Conservation (phyloP, 2,329 filamentous ascomycete genomes). For the Botrytis medusae region DNA sequence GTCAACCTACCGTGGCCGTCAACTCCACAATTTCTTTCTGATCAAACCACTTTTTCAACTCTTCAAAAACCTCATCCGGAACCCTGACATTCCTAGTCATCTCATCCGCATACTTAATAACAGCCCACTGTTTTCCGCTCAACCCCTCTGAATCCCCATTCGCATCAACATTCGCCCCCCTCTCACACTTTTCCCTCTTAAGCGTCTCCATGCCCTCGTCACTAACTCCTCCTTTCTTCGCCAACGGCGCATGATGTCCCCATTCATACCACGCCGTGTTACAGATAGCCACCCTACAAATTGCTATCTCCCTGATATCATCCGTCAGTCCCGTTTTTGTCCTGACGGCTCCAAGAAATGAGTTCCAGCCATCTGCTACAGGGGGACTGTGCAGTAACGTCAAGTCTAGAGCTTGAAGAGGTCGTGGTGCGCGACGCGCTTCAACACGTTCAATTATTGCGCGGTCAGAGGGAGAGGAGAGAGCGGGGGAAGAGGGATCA, state of each 20-base stretch:
- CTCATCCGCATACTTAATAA: constrained; percentile 74
- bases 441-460: constrained; percentile 63
- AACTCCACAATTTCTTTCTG: constrained; percentile 79
- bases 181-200: constrained; percentile 18
- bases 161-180: constrained; percentile 36
- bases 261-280: constrained; percentile 87
- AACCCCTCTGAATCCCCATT: constrained; percentile 43
- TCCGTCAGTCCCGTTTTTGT: constrained; percentile 51
- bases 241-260: constrained; percentile 70
- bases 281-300: constrained; percentile 76
- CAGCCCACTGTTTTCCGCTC: constrained; percentile 63
- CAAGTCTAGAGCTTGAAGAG: constrained; percentile 73
- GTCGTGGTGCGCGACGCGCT: constrained; percentile 65
- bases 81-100: constrained; percentile 78
- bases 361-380: constrained; percentile 75
- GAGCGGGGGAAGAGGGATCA: constrained; percentile 47
- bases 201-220: constrained; percentile 36
- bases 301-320: constrained; percentile 72
- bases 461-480: constrained; percentile 48
- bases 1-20: constrained; percentile 58
- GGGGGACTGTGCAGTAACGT: constrained; percentile 72
- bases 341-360: constrained; percentile 63
- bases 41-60: constrained; percentile 59
- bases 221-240: constrained; percentile 35
- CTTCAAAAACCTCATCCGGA: constrained; percentile 64